Percentiles rank a stretch among this genome's conserved stretches.
These are phyloP conservation scores for Colletotrichum agaves DNA, from an alignment of 2,329 filamentous ascomycete genomes.

Conservation along the genomic window DNA sequence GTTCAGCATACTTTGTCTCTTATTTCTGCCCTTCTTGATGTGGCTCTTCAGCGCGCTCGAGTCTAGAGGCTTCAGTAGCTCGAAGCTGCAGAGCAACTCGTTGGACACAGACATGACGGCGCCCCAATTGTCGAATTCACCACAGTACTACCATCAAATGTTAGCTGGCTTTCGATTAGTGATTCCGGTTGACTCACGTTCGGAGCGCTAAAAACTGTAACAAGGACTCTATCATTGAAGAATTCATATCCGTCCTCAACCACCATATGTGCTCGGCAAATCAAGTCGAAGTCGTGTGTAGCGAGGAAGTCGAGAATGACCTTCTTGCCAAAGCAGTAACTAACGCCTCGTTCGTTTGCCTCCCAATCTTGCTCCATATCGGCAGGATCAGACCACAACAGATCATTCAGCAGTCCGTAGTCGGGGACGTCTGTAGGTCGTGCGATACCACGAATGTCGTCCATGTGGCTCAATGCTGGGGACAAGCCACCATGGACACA, in stretches of 20 bases:
- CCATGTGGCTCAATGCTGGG: constrained; percentile 94
- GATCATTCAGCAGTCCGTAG: constrained; percentile 92
- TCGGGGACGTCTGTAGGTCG: constrained; percentile 97
- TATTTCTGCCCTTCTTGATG: constrained; percentile 97
- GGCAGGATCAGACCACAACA: constrained; percentile 96
- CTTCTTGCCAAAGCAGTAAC: constrained; percentile 98
- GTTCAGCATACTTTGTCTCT: constrained; percentile 94
- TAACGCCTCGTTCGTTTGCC: constrained; percentile 94
- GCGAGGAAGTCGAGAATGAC: constrained; percentile 97
- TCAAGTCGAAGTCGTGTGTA: constrained; percentile 94
- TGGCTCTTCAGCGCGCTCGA: constrained; percentile 97
- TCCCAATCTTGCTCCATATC: constrained; percentile 99
- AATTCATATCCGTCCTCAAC: constrained; percentile 99
- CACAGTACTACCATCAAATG: constrained; percentile 78
- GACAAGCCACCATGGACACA: constrained; percentile 96
- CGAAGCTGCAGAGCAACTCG: constrained; percentile 95
- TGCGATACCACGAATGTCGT: constrained; percentile 96
- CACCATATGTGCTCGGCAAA: constrained; percentile 98
- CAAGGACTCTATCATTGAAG: constrained; percentile 92
- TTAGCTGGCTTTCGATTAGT: constrained; percentile 41
- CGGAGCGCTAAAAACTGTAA: constrained; percentile 97
- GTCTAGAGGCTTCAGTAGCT: constrained; percentile 94
- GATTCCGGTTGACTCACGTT: constrained; percentile 75
- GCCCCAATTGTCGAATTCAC: constrained; percentile 99
- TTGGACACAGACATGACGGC: constrained; percentile 98